Evolutionary conservation across 495 filamentous ascomycete genomes (phyloP).

Genomic region (Neurospora sp.): DNA sequence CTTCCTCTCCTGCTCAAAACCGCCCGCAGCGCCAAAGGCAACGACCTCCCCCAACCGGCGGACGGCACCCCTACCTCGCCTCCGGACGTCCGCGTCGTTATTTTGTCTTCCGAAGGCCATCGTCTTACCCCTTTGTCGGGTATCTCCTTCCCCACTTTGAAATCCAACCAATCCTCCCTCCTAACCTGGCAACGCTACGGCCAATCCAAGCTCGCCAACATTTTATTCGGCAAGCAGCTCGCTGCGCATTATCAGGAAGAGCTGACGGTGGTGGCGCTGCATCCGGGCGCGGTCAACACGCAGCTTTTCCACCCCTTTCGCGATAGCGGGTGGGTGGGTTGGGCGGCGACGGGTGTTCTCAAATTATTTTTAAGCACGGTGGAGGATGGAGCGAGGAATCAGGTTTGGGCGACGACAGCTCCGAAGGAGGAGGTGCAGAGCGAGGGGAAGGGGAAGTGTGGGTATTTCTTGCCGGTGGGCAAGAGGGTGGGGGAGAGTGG

Average conservation of each 20-base stretch:
- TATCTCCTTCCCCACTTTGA: constrained; percentile 29
- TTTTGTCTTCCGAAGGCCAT: constrained; percentile 27
- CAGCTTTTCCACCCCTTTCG: constrained; percentile 30
- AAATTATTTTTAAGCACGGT: constrained; percentile 22
- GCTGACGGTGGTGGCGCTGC: constrained; percentile 42
- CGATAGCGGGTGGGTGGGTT: constrained; percentile 1
- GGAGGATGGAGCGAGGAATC: constrained; percentile 44
- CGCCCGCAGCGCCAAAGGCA: constrained; percentile 24
- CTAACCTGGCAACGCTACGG: constrained; percentile 44
- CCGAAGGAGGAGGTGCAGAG: constrained; percentile 23
- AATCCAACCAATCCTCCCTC: constrained; percentile 22
- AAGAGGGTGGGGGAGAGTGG: constrained; percentile 1
- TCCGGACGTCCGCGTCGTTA: constrained; percentile 35
- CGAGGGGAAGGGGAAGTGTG: constrained; percentile 17
- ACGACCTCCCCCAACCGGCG: constrained; percentile 22
- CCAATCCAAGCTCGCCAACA: constrained; percentile 60
- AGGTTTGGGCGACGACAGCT: constrained; percentile 48
- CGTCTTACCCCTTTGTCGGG: constrained; percentile 25
- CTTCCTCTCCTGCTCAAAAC: constrained; percentile 49
- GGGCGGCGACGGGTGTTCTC: constrained; percentile 1
- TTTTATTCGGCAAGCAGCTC: constrained; percentile 53
- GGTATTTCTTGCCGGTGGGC: constrained; percentile 26
- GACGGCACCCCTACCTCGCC: constrained; percentile 7
- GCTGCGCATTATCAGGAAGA: constrained; percentile 48
- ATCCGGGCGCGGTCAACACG: constrained; percentile 58